Base-by-base conservation (phyloP, 2,329 filamentous ascomycete species). In the Nemania sp. region DNA sequence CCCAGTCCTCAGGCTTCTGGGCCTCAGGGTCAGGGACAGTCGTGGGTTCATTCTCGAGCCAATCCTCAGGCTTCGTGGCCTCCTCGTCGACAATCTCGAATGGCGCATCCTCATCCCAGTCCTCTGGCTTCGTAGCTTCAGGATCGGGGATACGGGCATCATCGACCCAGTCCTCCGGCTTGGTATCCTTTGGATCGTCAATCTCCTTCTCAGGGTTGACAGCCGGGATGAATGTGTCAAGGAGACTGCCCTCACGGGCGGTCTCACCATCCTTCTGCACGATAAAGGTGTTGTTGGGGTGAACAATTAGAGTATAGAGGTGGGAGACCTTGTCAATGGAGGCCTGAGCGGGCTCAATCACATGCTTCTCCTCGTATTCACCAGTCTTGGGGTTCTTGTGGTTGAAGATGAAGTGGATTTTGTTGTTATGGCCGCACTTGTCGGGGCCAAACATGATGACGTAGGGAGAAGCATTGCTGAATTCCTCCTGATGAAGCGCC, bases 311-410 rank as follows among this genome's bases (percentile, higher is more conserved):
- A 63, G 95, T 98, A 86, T 99, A 99, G 65, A 99, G 89, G 78
- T 94, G 90, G 65, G 91, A 90, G 66, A 91, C 89, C 88, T 97
- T 98, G 82, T 88, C 84, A 73, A 96, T 95, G 76, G 89, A 90
- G 75, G 93, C 93, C 61, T 89, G 84, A 64, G 95, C 93, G 67
- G 94, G 89, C 72, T 85, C 85, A 76, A 86, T 87, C 67, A 99
- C 86, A 81, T 99, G 95, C 89, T 99, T 99, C 90, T 99, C 95
- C 86, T 99, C 94, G 74, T 99, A 99, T 80, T 97, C 92, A 82
- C 94, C 94, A 48, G 92, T 97, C 90, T 97, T 97, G 76, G 95
- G 95, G 87, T 98, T 99, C 91, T 98, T 99, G 90, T 99, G 95
- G 81, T 96, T 95, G 88, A 99, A 96, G 79, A 99, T 99, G 83